Percentiles rank a stretch among this genome's conserved stretches.
phyloP scores from a whole-genome alignment of 306 rosid genomes.

The Malus fusca region DNA sequence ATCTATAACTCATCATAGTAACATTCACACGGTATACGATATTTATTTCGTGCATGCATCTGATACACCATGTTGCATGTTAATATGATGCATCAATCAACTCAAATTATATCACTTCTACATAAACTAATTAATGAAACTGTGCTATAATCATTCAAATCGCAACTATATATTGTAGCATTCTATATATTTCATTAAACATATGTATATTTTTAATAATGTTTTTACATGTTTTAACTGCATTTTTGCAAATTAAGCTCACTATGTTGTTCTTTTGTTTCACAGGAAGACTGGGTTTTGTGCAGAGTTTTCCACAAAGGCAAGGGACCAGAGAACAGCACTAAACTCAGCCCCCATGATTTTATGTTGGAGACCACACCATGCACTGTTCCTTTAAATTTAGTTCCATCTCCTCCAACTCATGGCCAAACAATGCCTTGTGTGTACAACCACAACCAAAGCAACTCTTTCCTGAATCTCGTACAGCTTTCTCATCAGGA shows the following conservation, averaged over 20 bases:
- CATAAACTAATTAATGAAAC: background rate
- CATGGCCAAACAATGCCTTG: constrained; percentile 26
- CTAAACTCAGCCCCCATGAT: constrained; percentile 36
- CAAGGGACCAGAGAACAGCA: constrained; percentile 48
- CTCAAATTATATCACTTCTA: no score
- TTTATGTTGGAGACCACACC: constrained; percentile 27
- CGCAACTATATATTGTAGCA: background rate
- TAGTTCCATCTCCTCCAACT: constrained; percentile 35
- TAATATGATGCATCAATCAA: background rate
- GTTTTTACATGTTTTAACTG: background rate
- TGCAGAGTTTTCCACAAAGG: constrained; percentile 87
- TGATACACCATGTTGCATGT: background rate
- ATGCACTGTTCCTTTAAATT: constrained; percentile 16
- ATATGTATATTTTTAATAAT: no score
- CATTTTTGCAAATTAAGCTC: constrained; percentile 4
- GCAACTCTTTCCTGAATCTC: constrained; percentile 46
- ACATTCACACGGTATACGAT: background rate
- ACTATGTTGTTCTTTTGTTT: constrained; percentile 17
- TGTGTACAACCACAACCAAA: constrained; percentile 38
- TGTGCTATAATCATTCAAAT: background rate
- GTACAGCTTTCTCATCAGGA: constrained; percentile 42
- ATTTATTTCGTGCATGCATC: background rate
- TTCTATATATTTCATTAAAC: background rate
- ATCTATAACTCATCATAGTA: background rate
- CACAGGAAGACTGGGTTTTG: constrained; percentile 96